A percentile compares a stretch with the other conserved stretches of the same genome.
Conservation (phyloP, 495 filamentous ascomycete genomes). For the Talaromyces liani region DNA sequence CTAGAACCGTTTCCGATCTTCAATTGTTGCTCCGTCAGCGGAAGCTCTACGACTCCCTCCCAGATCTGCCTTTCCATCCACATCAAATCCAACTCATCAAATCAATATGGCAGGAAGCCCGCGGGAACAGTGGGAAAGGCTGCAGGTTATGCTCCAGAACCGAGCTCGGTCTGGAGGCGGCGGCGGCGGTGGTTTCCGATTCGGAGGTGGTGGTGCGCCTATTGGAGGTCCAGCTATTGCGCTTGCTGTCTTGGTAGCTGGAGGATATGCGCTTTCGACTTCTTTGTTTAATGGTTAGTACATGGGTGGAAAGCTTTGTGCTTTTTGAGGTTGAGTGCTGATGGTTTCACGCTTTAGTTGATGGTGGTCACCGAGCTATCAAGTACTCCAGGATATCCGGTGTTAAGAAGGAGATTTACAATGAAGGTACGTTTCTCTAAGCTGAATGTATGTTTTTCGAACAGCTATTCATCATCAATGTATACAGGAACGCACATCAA, state of each 20-base stretch:
- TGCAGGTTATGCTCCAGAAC: constrained; percentile 56
- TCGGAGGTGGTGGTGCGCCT: constrained; percentile 44
- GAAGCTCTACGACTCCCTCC: constrained; percentile 22
- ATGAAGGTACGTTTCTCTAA: constrained; percentile 60
- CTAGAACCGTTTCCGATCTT: not conserved
- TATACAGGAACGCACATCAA: constrained; percentile 77
- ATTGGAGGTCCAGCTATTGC: constrained; percentile 37
- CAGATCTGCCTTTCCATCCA: constrained; percentile 18
- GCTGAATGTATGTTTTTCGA: not conserved
- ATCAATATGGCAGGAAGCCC: constrained; percentile 50
- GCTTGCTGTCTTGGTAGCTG: constrained; percentile 57
- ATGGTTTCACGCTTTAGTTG: constrained; percentile 52
- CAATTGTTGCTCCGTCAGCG: constrained; percentile 12
- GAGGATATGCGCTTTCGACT: constrained; percentile 61
- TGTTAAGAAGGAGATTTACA: constrained; percentile 94
- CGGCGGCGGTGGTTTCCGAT: constrained; percentile 31
- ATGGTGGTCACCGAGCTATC: constrained; percentile 97
- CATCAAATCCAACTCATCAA: constrained; percentile 15
- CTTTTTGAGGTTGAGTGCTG: not conserved
- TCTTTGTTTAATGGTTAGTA: constrained; percentile 84
- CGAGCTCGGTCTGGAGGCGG: constrained; percentile 34
- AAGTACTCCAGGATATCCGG: constrained; percentile 93
- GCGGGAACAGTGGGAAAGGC: constrained; percentile 54
- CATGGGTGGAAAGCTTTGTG: constrained; percentile 15
- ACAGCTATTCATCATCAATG: constrained; percentile 1